A percentile compares a stretch with the other conserved stretches of the same genome.
Evolutionary conservation across 2,329 filamentous ascomycete genomes (phyloP).

Genomic region (Colletotrichum sp.): DNA sequence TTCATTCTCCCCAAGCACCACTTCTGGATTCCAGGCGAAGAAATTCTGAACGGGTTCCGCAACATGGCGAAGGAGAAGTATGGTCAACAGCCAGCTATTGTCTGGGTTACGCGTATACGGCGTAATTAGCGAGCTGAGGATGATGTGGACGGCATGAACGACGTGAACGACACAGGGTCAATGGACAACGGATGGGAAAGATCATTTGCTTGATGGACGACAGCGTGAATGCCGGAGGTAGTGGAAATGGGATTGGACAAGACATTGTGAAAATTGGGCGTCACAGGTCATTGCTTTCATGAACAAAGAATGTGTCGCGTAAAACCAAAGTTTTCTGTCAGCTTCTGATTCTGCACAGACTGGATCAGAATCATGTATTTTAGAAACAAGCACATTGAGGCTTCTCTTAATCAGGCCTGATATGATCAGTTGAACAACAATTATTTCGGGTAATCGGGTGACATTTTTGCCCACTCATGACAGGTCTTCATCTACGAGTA

Average conservation of each 20-base stretch:
- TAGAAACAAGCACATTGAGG: neutral
- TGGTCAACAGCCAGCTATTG: neutral
- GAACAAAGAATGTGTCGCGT: neutral
- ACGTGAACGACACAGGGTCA: neutral
- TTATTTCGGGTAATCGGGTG: neutral
- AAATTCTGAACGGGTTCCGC: neutral
- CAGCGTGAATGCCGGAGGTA: neutral
- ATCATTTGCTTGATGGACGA: neutral
- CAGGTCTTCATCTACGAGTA: neutral
- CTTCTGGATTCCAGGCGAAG: neutral
- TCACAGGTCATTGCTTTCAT: neutral
- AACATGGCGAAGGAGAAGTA: neutral
- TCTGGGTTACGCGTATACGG: neutral
- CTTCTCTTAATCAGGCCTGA: neutral
- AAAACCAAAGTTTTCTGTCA: neutral
- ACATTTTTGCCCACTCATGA: neutral
- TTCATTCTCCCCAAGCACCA: neutral
- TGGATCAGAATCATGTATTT: neutral
- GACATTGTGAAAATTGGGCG: neutral
- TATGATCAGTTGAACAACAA: neutral
- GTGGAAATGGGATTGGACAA: neutral
- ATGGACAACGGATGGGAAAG: neutral
- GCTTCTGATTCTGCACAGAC: neutral
- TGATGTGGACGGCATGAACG: neutral
- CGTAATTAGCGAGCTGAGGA: neutral